Percentiles rank a stretch among this genome's conserved stretches.
Evolutionary conservation across 140 eudicot species (phyloP).

Genomic region (Stevia rebaudiana): DNA sequence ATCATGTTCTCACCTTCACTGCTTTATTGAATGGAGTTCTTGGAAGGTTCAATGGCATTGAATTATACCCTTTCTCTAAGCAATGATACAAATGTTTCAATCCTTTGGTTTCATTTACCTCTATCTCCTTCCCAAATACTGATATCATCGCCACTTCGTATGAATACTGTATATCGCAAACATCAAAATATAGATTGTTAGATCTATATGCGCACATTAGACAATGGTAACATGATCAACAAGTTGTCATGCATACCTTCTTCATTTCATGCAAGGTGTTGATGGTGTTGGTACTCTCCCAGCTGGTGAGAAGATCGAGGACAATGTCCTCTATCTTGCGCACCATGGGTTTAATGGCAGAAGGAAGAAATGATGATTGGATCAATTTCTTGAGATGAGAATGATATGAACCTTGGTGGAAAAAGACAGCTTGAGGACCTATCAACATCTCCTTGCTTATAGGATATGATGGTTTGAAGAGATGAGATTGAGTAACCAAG

Average conservation of each 20-base stretch:
- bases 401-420: slow-evolving; percentile 88
- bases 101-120: slow-evolving; percentile 38
- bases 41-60: slow-evolving; percentile 78
- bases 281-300: slow-evolving; percentile 33
- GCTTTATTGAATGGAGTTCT: slow-evolving; percentile 72
- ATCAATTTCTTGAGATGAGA: slow-evolving; percentile 57
- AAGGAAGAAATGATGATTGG: slow-evolving; percentile 57
- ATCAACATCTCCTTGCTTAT: slow-evolving; percentile 69
- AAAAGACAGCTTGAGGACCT: slow-evolving; percentile 68
- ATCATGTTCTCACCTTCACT: slow-evolving; percentile 49
- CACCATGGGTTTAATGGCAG: slow-evolving; percentile 35
- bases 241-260: slow-evolving; percentile 36
- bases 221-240: neutral
- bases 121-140: slow-evolving; percentile 46
- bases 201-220: neutral
- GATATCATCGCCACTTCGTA: slow-evolving; percentile 74
- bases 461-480: slow-evolving; percentile 90
- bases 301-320: slow-evolving; percentile 33
- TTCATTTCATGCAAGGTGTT: slow-evolving; percentile 78
- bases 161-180: slow-evolving; percentile 41
- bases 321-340: slow-evolving; percentile 48
- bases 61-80: slow-evolving; percentile 83
- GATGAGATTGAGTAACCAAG: slow-evolving; percentile 63
- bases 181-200: too few relatives aligned
- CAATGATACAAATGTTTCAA: slow-evolving; percentile 48